Percentiles rank a stretch among this genome's conserved stretches.
Conservation (phyloP, 805 yeast genomes). For the Metschnikowia dekortorum region DNA sequence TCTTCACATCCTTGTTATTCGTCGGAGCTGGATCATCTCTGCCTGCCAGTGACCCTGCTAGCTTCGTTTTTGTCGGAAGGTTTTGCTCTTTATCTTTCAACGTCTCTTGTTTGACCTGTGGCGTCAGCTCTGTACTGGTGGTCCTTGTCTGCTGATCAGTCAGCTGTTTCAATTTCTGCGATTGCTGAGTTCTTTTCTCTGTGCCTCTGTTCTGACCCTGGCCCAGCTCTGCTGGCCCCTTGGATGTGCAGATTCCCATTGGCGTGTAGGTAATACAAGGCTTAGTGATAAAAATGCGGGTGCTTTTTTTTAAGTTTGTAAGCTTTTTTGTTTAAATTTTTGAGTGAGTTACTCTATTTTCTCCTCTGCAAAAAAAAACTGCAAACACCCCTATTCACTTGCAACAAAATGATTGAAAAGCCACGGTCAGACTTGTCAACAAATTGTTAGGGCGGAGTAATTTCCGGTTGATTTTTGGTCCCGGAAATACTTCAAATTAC, state of each 20-base stretch:
- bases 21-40: conserved; percentile 8
- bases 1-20: conserved; percentile 53
- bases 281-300: conserved; percentile 1
- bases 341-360: background rate
- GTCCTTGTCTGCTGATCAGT: background rate
- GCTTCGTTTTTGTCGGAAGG: background rate
- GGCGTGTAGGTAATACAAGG: background rate
- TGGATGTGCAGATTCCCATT: conserved; percentile 6
- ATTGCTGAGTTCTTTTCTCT: conserved; percentile 1
- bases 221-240: conserved; percentile 3
- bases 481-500: background rate
- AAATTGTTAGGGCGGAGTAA: background rate
- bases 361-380: background rate
- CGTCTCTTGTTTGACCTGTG: background rate
- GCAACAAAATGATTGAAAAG: background rate
- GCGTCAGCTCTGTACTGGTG: background rate
- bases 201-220: background rate
- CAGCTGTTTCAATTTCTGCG: background rate
- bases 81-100: background rate
- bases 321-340: background rate
- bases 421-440: background rate
- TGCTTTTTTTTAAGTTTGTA: conserved; percentile 1
- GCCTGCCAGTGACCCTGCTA: conserved; percentile 1
- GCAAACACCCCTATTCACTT: background rate
- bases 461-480: background rate